Evolutionary conservation across 1,139 yeast species (phyloP), one percentile per base, ranked within the genome.

Genomic region (Diutina siamensis): DNA sequence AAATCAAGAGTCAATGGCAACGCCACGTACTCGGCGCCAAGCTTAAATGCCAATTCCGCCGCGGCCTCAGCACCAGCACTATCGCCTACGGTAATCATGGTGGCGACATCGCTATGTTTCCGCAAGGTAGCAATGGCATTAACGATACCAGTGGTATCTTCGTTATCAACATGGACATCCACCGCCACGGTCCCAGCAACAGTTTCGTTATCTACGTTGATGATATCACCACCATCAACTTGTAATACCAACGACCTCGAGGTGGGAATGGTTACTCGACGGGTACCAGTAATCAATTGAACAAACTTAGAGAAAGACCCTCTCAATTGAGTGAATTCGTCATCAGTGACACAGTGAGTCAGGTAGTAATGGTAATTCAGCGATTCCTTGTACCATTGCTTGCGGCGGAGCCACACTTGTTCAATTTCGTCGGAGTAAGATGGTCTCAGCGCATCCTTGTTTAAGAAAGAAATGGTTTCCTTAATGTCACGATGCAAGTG

Each of bases 401-500:
- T 83, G 60, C 99, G 78, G 57, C 86, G 77, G 28, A 67, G 58
- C 95, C 97, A 94, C 34, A 92, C 97, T 27, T 77, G 77, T 51
- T 72, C 70, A 53, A 89, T 81, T 57, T 88, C 97, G 52, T 78
- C 83, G 13, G 71, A 72, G 57, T 80, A 88, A 2, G 95, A 85
- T 18, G 99, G 98, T 57, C 99, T 77, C 1, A 88, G 73, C 47
- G 85, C 78, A 62, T 92, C 99, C 47, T 75, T 65, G 18, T 74
- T 68, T 55, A 92, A 72, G 62, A 86, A 88, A 7, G 72, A 68
- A 35, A 88, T 80, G 40, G 95, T 87, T 53, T 85, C 83, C 48
- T 80, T 82, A 51, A 89, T 74, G 55, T 86, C 86, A 55, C 99
- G 82, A 61, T 89, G 97, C 50, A 92, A 72, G 57, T 92, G 97